Conservation (phyloP, 495 filamentous ascomycete genomes). For the Lentithecium fluviatile region DNA sequence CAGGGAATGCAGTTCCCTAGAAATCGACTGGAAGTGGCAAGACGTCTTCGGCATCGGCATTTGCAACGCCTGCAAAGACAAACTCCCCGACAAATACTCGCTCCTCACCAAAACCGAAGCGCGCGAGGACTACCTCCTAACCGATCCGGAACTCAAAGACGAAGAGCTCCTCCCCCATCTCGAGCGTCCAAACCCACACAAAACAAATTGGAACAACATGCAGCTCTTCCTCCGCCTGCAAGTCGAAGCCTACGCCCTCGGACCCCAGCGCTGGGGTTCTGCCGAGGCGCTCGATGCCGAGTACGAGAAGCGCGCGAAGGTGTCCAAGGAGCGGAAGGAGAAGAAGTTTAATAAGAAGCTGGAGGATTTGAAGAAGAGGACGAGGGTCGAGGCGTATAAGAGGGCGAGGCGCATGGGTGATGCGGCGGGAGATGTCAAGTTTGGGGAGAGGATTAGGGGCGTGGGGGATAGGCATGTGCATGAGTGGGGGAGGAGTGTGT, state of each 20-base stretch:
- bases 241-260: slow-evolving; percentile 88
- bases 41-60: slow-evolving; percentile 71
- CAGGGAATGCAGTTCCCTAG: slow-evolving; percentile 74
- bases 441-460: slow-evolving; percentile 70
- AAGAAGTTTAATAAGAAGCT: slow-evolving; percentile 87
- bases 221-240: slow-evolving; percentile 93
- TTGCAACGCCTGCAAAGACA: slow-evolving; percentile 80
- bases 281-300: slow-evolving; percentile 83
- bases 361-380: slow-evolving; percentile 86
- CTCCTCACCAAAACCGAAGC: slow-evolving; percentile 95
- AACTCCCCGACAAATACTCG: slow-evolving; percentile 84
- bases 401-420: slow-evolving; percentile 54
- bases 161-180: slow-evolving; percentile 82
- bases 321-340: slow-evolving; percentile 87
- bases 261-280: slow-evolving; percentile 79
- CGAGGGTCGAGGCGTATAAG: slow-evolving; percentile 84
- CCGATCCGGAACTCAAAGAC: slow-evolving; percentile 87
- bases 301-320: slow-evolving; percentile 73
- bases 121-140: slow-evolving; percentile 90
- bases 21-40: slow-evolving; percentile 94
- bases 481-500: slow-evolving; percentile 81
- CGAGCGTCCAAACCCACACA: slow-evolving; percentile 89
- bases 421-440: slow-evolving; percentile 53
- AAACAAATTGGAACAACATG: slow-evolving; percentile 96
- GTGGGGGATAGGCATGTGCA: slow-evolving; percentile 72